Conservation (phyloP, 73 alveolate species). For the Paramecium biaurelia region DNA sequence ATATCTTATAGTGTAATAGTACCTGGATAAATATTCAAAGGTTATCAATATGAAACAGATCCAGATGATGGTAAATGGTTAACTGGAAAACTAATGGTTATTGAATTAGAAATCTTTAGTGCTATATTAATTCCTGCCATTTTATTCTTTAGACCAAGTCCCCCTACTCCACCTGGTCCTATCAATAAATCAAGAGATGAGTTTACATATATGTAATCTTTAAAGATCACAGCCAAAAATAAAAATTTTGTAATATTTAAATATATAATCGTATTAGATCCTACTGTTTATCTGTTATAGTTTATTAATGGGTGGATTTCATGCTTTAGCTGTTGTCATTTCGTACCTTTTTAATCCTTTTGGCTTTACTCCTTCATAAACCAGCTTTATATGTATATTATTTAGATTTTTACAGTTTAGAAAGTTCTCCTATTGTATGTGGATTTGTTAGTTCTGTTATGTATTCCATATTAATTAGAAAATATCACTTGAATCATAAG, state of each 20-base stretch:
- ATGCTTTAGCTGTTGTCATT: slow-evolving; percentile 42
- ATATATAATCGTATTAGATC: background rate
- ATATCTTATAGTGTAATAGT: background rate
- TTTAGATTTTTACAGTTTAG: background rate
- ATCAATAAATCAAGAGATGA: background rate
- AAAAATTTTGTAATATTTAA: background rate
- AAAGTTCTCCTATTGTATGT: slow-evolving; percentile 41
- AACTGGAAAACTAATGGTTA: background rate
- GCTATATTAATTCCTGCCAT: slow-evolving; percentile 30
- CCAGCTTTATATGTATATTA: background rate
- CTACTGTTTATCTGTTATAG: background rate
- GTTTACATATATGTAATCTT: slow-evolving; percentile 2
- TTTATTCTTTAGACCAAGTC: slow-evolving; percentile 11
- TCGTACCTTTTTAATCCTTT: slow-evolving; percentile 16
- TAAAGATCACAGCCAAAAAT: slow-evolving; percentile 1
- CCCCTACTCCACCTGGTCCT: slow-evolving; percentile 53
- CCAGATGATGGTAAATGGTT: background rate
- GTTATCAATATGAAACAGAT: slow-evolving; percentile 7
- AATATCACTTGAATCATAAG: slow-evolving; percentile 6
- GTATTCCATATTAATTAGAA: slow-evolving; percentile 4
- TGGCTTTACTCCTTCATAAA: slow-evolving; percentile 47
- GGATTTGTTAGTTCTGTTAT: slow-evolving; percentile 37
- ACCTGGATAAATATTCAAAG: slow-evolving; percentile 43
- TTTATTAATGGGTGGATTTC: slow-evolving; percentile 46
- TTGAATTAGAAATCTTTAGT: slow-evolving; percentile 13